Evolutionary conservation across 2,329 filamentous ascomycete genomes (phyloP), one percentile per base, ranked within the genome.

Genomic region (Monosporascus cannonballus): DNA sequence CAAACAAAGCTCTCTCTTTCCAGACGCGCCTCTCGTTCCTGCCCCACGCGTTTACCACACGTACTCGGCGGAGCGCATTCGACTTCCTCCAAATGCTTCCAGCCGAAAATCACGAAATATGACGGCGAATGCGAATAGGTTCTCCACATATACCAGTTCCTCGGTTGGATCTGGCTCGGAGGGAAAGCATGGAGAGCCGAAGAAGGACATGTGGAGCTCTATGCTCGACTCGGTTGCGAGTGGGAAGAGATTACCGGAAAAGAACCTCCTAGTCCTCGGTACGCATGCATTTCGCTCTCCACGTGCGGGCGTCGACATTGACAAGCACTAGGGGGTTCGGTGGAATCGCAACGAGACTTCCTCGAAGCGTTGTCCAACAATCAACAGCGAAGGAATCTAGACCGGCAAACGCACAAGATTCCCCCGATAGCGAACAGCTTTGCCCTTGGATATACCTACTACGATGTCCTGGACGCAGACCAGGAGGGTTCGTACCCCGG

Each of bases 391-490:
- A 75, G 77, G 60, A 76, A 71, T 58, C 72, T 75, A 60, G 83
- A 80, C 70, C 78, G 75, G 64, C 78, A 78, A 67, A 77, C 65
- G 63, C 76, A 66, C 61, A 85, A 82, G 68, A 80, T 81, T 56
- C 87, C 90, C 2, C 90, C 90, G 22, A 82, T 96, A 65, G 92
- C 92, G 51, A 96, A 96, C 67, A 88, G 87, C 67, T 96, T 96
- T 71, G 92, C 92, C 11, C 74, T 96, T 54, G 92, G 92, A 49
- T 96, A 96, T 69, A 96, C 92, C 51, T 96, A 96, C 72, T 90
- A 95, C 69, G 90, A 96, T 71, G 90, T 96, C 38, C 78, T 96
- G 38, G 92, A 96, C 70, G 87, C 90, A 52, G 92, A 96, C 67
- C 91, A 96, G 70, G 93, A 96, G 77, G 89, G 89, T 91, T 71